A percentile compares a stretch with the other conserved stretches of the same genome.
Conservation (phyloP, 441 rosid species). For the Erysimum cheiri region DNA sequence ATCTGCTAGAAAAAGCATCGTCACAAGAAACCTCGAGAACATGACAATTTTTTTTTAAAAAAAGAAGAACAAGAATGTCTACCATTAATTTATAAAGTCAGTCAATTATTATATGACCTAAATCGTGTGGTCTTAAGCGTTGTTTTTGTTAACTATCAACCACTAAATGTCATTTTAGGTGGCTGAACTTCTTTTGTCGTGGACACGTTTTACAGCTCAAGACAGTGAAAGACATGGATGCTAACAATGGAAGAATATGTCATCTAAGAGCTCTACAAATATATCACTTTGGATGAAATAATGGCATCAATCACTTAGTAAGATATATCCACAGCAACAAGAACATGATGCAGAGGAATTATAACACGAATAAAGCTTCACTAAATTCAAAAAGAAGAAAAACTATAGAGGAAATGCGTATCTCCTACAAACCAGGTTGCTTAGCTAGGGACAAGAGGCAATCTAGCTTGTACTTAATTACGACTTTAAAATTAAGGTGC, state of each 20-base stretch:
- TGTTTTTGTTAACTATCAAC: conserved; percentile 37
- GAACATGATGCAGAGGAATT: background rate
- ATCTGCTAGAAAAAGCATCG: conserved; percentile 30
- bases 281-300: conserved; percentile 18
- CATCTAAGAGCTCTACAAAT: conserved; percentile 28
- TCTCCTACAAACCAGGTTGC: background rate
- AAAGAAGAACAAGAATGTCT: conserved; percentile 35
- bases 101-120: conserved; percentile 36
- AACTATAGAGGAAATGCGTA: background rate
- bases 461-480: conserved; percentile 22
- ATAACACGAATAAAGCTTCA: conserved; percentile 4
- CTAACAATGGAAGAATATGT: conserved; percentile 20
- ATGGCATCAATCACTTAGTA: conserved; percentile 11
- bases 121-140: conserved; percentile 30
- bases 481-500: conserved; percentile 2
- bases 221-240: conserved; percentile 31
- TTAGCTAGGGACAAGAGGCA: background rate
- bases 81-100: conserved; percentile 28
- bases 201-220: conserved; percentile 38
- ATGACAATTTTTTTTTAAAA: conserved; percentile 26
- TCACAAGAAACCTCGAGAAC: conserved; percentile 46
- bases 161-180: conserved; percentile 45
- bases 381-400: conserved; percentile 11
- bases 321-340: conserved; percentile 12
- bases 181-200: conserved; percentile 45